Base-by-base conservation (phyloP, 768 basidiomycete species). In the Boletus tomentosulus region DNA sequence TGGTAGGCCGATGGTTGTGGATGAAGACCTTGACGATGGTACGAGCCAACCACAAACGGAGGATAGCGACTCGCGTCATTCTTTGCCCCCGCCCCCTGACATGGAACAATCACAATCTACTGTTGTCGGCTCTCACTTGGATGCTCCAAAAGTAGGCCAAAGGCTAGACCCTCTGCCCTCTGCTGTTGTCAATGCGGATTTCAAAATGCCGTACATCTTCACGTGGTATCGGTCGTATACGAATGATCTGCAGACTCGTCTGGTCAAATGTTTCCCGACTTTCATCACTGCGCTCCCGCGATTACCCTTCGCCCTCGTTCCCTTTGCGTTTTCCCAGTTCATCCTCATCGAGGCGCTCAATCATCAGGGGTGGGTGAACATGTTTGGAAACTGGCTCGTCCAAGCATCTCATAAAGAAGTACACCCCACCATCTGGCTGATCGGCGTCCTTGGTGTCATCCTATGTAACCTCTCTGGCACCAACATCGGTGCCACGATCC, bases 291-390 rank as follows among this genome's bases (percentile, higher is more conserved):
- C 84, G 24, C 71, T 85, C 22, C 78, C 82, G 0, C 80, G 86
- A n/a, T 76, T 95, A 0, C 95, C 93, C 1, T 83, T 93, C 55
- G 78, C 83, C 12, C 82, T 97, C 8, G 74, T 97, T 15, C 92
- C 92, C 0, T 98, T 98, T 65, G 90, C 93, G 1, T 93, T 98
- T 65, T 86, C 87, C 1, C 92, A 95, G 70, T 98, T 98, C 73
- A 91, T 98, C 59, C 82, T 98, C 52, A 91, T 96, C 54, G 88
- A 95, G 65, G 89, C 79, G 0, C 78, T 98, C 6, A 77, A 84
- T 12, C 78, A 84, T 57, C 84, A 86, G 54, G 92, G 92, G 25
- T 98, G 95, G 93, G 91, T 96, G 10, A 76, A 82, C 12, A 77
- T 94, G 24, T 96, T 95, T 64, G 86, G 84, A 0, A 60, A 61